phyloP scores from a whole-genome alignment of 768 basidiomycete genomes.

The Mycena amicta region DNA sequence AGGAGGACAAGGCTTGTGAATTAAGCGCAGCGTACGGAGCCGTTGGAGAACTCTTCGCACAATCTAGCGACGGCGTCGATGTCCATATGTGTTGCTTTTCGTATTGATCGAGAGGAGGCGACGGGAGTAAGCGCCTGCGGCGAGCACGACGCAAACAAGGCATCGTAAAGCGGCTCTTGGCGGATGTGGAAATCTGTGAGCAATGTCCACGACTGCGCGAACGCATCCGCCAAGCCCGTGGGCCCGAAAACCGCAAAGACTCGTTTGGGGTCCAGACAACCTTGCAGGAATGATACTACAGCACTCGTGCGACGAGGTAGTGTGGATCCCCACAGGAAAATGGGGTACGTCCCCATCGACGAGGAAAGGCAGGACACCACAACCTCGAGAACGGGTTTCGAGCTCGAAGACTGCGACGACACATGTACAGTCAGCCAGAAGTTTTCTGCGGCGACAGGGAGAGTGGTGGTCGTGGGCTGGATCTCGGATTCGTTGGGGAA shows the following conservation, averaged over 20 bases:
- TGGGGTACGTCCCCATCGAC: conserved; percentile 44
- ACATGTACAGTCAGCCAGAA: conserved; percentile 57
- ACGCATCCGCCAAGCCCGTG: conserved; percentile 42
- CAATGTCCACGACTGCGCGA: conserved; percentile 47
- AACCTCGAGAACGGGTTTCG: conserved; percentile 38
- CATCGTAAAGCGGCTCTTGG: conserved; percentile 52
- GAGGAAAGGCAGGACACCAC: conserved; percentile 50
- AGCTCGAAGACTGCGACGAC: conserved; percentile 43
- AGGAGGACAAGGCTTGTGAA: neutral
- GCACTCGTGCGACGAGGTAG: conserved; percentile 37
- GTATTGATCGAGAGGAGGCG: conserved; percentile 32
- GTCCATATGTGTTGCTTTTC: conserved; percentile 39
- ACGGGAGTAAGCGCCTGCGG: conserved; percentile 32
- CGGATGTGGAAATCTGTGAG: conserved; percentile 41
- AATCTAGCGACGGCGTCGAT: conserved; percentile 42
- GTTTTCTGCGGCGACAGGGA: conserved; percentile 26
- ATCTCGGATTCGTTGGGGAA: conserved; percentile 39
- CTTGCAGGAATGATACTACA: conserved; percentile 40
- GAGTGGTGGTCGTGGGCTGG: conserved; percentile 26
- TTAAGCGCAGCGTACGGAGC: conserved; percentile 42
- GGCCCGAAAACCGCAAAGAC: conserved; percentile 57
- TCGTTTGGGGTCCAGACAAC: conserved; percentile 38
- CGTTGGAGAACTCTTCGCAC: conserved; percentile 53
- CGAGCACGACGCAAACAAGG: conserved; percentile 49
- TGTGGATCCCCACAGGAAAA: conserved; percentile 51